A percentile compares a stretch with the other conserved stretches of the same genome.
phyloP scores from a whole-genome alignment of 139 green algal genomes.

The Micractinium conductrix region DNA sequence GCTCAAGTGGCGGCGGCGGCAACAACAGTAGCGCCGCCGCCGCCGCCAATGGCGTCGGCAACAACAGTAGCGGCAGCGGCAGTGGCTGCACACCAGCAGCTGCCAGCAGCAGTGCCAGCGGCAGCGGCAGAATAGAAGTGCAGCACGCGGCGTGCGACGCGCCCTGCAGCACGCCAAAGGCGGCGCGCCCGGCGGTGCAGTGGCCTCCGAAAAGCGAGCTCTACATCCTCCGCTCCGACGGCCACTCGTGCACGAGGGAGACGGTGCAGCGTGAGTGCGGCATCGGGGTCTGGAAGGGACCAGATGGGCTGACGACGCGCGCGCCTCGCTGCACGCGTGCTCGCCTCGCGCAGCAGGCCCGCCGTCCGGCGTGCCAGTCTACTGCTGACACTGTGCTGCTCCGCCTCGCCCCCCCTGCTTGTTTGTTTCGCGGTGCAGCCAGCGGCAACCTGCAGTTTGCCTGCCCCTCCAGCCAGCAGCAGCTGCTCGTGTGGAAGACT shows the following conservation, averaged over 20 bases:
- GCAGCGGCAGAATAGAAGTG: neutral
- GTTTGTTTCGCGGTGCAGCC: too few species aligned
- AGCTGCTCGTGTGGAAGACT: conserved; percentile 95
- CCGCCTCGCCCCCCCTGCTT: neutral
- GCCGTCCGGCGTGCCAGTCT: neutral
- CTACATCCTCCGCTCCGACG: conserved; percentile 79
- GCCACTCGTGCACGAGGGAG: conserved; percentile 90
- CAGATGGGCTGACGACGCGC: too few species aligned
- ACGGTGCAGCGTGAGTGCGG: conserved; percentile 62
- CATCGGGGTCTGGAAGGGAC: too few species aligned
- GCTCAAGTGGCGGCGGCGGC: neutral
- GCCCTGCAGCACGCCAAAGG: neutral
- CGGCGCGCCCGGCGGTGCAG: neutral
- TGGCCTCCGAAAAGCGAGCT: conserved; percentile 34
- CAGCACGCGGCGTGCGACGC: neutral
- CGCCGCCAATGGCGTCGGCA: too few species aligned
- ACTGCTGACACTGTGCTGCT: neutral
- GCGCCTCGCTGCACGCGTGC: too few species aligned
- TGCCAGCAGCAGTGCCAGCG: neutral
- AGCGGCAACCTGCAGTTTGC: conserved; percentile 86
- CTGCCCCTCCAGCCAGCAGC: conserved; percentile 94
- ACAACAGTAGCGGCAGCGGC: neutral
- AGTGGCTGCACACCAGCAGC: neutral
- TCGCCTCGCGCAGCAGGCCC: neutral
- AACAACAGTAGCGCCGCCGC: neutral